Evolutionary conservation across 2,329 filamentous ascomycete species (phyloP), one percentile per base, ranked within the genome.

Genomic region (Leptographium lundbergii): DNA sequence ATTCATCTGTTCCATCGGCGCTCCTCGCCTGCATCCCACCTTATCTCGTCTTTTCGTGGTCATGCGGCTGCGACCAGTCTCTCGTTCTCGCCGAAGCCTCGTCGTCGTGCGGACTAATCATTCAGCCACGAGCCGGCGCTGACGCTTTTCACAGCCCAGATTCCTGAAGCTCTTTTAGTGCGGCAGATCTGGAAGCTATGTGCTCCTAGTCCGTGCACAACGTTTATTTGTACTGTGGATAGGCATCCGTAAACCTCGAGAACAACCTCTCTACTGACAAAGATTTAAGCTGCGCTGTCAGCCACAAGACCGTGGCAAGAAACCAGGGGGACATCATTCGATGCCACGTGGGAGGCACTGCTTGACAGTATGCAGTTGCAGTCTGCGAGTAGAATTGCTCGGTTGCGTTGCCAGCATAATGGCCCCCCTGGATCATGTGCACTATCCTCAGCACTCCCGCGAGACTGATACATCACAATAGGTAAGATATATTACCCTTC

Each of bases 91-190:
- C 34, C 14, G 9, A 54, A 58, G 60, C 60, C 62, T 62, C 48
- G 56, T 48, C 55, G 42, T 14, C 14, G 36, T 42, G 57, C 54
- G 53, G 42, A 47, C 62, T 61, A 63, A 63, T 63, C 62, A 63
- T 62, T 62, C 61, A 19, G 57, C 61, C 62, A 63, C 62, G 62
- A 42, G 62, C 54, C 34, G n/a, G 48, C 36, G 11, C 17, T 27
- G 39, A 9, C 50, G 34, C 9, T 6, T 39, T 25, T 53, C 36
- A 48, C 51, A 25, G 36, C 36, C 57, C 25, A 29, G 24, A 25
- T 25, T 25, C 14, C 48, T 24, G 11, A 25, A 51, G 48, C 48
- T 19, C 13, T 24, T 34, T 54, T 54, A 54, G 51, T 29, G 29
- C 29, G 14, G 48, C 24, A 39, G 27, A 29, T 29, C 27, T 29